Evolutionary conservation across 331 rosid species (phyloP).

Genomic region (Pyrus hybrid): DNA sequence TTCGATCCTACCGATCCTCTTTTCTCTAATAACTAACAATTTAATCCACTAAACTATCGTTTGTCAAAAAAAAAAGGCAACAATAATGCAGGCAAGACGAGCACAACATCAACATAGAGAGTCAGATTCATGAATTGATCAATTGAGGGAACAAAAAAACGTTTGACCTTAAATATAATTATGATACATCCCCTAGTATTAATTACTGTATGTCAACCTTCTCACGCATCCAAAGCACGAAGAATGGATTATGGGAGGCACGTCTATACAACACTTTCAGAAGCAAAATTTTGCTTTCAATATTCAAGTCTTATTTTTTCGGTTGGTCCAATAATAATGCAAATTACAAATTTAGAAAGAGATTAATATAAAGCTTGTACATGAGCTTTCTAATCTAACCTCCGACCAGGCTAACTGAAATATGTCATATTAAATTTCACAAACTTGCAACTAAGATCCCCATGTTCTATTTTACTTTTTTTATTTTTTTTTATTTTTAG

Average conservation of each 20-base stretch:
- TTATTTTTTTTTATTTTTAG: not conserved
- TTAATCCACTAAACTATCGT: no score
- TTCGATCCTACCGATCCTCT: no score
- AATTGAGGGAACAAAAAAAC: not conserved
- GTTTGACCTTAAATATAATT: constrained; percentile 3
- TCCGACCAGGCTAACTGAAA: constrained; percentile 27
- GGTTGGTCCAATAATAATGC: not conserved
- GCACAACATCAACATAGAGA: not conserved
- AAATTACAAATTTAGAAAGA: not conserved
- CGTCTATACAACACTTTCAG: constrained; percentile 17
- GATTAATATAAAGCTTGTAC: not conserved
- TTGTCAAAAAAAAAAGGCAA: no score
- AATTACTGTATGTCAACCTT: not conserved
- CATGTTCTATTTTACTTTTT: not conserved
- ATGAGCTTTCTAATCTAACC: not conserved
- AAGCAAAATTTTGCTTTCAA: not conserved
- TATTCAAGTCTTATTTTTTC: not conserved
- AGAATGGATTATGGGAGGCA: constrained; percentile 22
- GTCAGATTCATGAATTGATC: constrained; percentile 11
- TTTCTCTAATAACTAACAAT: no score
- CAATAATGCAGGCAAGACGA: no score
- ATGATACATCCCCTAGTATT: not conserved
- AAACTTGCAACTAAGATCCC: constrained; percentile 1
- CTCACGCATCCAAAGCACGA: not conserved
- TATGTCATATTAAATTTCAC: not conserved